Conservation (phyloP, 2,329 filamentous ascomycete species). For the Leptographium galeiforme region DNA sequence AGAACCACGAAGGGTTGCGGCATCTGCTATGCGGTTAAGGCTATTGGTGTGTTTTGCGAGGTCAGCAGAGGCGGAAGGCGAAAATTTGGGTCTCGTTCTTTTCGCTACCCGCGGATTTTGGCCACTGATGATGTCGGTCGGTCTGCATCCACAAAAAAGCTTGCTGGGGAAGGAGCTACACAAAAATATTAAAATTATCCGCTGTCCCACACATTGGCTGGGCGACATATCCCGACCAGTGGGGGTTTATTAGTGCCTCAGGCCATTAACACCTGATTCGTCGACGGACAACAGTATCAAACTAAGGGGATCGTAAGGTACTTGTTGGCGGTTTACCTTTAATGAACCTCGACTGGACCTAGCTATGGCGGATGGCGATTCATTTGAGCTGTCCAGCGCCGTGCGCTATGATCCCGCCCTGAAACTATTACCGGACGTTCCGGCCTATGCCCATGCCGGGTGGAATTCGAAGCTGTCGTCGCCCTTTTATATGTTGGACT, state of each 20-base stretch:
- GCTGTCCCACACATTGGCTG: background rate
- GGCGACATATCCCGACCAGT: background rate
- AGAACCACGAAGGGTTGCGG: background rate
- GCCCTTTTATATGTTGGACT: constrained; percentile 65
- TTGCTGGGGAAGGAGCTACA: constrained; percentile 11
- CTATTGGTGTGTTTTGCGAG: background rate
- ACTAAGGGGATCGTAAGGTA: background rate
- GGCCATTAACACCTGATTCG: constrained; percentile 9
- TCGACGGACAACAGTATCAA: constrained; percentile 1
- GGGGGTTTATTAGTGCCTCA: constrained; percentile 4
- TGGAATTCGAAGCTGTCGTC: constrained; percentile 42
- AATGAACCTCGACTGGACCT: background rate
- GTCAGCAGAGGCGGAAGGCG: background rate
- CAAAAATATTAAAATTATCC: constrained; percentile 5
- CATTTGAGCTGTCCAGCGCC: constrained; percentile 55
- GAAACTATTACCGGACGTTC: constrained; percentile 23
- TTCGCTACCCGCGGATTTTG: constrained; percentile 5
- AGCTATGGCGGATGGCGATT: constrained; percentile 16
- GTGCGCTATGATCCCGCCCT: constrained; percentile 57
- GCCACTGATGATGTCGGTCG: constrained; percentile 12
- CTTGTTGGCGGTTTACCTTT: background rate
- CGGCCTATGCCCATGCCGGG: constrained; percentile 25
- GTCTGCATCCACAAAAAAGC: constrained; percentile 8
- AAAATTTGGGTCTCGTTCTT: background rate
- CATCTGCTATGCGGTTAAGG: background rate